Base-by-base conservation (phyloP, 306 rosid genomes). In the Fragaria iinumae region DNA sequence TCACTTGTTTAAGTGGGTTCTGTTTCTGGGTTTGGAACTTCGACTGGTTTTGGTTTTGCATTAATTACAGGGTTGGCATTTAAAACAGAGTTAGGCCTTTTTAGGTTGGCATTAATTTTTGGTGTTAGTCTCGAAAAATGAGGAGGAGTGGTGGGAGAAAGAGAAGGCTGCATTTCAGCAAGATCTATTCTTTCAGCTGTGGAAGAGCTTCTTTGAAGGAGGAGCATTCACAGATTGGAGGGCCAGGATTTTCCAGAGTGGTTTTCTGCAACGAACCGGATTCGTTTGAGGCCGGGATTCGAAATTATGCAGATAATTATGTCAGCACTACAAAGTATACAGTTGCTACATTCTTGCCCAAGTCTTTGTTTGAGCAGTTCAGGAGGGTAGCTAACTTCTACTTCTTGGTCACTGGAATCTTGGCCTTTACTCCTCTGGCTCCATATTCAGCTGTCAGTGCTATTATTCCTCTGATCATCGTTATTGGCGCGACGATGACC, bases 371-470 rank as follows among this genome's bases (percentile, higher is more conserved):
- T 87, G 98, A 95, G 88, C 98, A 95, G 83, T 95, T 95, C 69
- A 92, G 98, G 85, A 92, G 98, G 76, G 97, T 90, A 56, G 98
- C 98, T 21, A 95, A 95, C 83, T 95, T 95, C 80, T 95, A 21
- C 82, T 95, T 95, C 69, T 80, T 95, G 79, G 93, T 95, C 11
- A 72, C 80, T 78, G 98, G 98, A 14, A 14, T 39, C 69, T 87
- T 95, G 80, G 76, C 98, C 25, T 95, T 95, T 78, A 95, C 97
- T 21, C 68, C 87, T 9, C 89, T 95, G 81, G 90, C 98, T 79
- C 97, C 98, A 57, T 95, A 87, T 71, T 8, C 86, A 11, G 91
- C 97, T 75, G 93, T 90, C 34, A 95, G 97, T 75, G 97, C 98
- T 0, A 87, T 92, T 45, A 2, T 87, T 80, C 98, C 98, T 77